Conservation (phyloP, 208 protist genomes). For the Leishmania aethiopica region DNA sequence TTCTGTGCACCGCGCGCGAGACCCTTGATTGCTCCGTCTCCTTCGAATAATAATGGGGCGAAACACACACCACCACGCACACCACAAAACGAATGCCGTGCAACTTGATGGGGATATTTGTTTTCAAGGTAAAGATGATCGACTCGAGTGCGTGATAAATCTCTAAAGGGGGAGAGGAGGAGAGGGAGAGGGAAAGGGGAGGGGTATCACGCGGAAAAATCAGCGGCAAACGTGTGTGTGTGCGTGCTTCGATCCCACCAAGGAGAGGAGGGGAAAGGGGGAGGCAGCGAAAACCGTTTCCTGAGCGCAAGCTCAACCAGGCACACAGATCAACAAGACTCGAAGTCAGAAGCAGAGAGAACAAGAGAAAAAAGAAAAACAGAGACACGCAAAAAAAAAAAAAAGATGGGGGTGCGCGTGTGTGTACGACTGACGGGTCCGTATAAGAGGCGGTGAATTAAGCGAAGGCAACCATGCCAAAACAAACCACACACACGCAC, state of each 20-base stretch:
- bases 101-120: slow-evolving; percentile 1
- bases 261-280: neutral
- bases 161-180: neutral
- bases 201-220: neutral
- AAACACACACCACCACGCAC: neutral
- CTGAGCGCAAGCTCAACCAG: neutral
- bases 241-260: neutral
- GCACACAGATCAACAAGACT: neutral
- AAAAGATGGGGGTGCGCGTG: neutral
- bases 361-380: neutral
- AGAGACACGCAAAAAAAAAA: neutral
- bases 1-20: neutral
- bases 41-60: neutral
- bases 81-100: neutral
- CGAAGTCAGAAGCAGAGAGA: no score
- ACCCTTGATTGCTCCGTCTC: neutral
- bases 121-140: neutral
- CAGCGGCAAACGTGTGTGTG: neutral
- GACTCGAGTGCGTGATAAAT: neutral
- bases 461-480: neutral
- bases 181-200: neutral
- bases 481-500: neutral
- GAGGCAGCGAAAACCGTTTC: neutral
- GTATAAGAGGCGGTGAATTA: neutral
- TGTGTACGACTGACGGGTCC: neutral